Evolutionary conservation across 2,329 filamentous ascomycete genomes (phyloP), one percentile per base, ranked within the genome.

Genomic region (Cordyceps cateniannulata): DNA sequence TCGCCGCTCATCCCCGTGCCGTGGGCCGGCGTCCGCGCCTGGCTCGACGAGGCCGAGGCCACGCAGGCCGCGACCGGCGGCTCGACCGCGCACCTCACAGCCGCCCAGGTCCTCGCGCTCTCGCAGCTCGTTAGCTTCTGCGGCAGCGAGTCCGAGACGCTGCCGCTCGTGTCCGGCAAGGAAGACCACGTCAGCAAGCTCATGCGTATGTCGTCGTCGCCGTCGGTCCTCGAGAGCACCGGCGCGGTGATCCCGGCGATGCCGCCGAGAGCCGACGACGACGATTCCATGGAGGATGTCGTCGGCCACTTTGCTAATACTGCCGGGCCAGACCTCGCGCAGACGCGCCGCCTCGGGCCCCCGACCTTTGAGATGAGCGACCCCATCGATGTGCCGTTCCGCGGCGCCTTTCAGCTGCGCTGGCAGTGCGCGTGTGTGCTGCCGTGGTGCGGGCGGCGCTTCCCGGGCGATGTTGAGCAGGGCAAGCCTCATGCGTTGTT

Each of bases 21-120:
- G 18, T 77, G 73, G 70, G 63, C 64, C n/a, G 68, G 66, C 20
- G 65, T 80, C 57, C 73, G 72, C 54, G 67, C 65, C 18, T 80
- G 75, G 75, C 70, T 79, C 59, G 71, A 73, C 25, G 50, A 69
- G 22, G 76, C 81, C 54, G 76, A 77, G 60, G 66, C 68, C 2
- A 68, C 67, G 48, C 73, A 77, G 66, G 65, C 60, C 10, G 40
- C 65, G 7, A 63, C 70, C 40, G 69, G 69, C 7, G 44, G 52
- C 35, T 32, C 52, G 7, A 57, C 45, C 18, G n/a, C 25, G 32
- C 60, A 57, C 40, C 24, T 59, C n/a, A 72, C 73, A 0, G 68
- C 70, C 5, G 63, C 67, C 5, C 73, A 83, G 66, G 67, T 70
- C 10, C 67, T 70, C 44, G 75, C 78, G 18, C 66, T 84, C 27